Percentiles rank a stretch among this genome's conserved stretches.
phyloP scores from a whole-genome alignment of 2,329 filamentous ascomycete genomes.

The Pseudovirgaria hyperparasitica region DNA sequence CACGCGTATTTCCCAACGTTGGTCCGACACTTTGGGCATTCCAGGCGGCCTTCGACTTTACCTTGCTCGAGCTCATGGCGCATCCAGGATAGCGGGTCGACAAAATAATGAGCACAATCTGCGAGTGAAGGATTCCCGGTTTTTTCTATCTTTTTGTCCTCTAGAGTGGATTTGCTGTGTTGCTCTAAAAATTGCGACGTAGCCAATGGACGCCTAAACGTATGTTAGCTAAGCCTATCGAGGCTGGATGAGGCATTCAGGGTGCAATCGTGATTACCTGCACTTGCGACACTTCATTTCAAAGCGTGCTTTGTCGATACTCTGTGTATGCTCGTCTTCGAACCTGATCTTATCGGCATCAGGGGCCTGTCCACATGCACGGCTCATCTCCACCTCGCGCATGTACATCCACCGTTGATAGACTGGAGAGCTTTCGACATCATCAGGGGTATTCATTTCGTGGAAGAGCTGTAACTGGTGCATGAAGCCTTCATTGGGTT shows the following conservation, averaged over 20 bases:
- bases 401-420: slow-evolving; percentile 73
- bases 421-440: slow-evolving; percentile 53
- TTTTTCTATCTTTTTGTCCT: slow-evolving; percentile 7
- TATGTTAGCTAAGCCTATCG: neutral
- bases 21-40: slow-evolving; percentile 74
- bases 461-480: slow-evolving; percentile 77
- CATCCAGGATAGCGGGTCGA: slow-evolving; percentile 96
- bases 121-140: slow-evolving; percentile 9
- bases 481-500: slow-evolving; percentile 90
- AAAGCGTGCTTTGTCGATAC: slow-evolving; percentile 26
- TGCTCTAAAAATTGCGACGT: slow-evolving; percentile 54
- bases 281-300: slow-evolving; percentile 87
- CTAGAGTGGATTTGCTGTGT: slow-evolving; percentile 34
- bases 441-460: slow-evolving; percentile 67
- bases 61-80: slow-evolving; percentile 69
- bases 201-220: slow-evolving; percentile 43
- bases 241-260: slow-evolving; percentile 4
- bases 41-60: slow-evolving; percentile 68
- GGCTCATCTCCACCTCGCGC: slow-evolving; percentile 50
- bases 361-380: slow-evolving; percentile 67
- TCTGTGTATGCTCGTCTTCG: slow-evolving; percentile 50
- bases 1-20: slow-evolving; percentile 90
- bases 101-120: slow-evolving; percentile 72
- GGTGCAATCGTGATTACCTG: slow-evolving; percentile 37
- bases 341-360: slow-evolving; percentile 66